Conservation (phyloP, 495 filamentous ascomycete species). For the Daldinia childiae region DNA sequence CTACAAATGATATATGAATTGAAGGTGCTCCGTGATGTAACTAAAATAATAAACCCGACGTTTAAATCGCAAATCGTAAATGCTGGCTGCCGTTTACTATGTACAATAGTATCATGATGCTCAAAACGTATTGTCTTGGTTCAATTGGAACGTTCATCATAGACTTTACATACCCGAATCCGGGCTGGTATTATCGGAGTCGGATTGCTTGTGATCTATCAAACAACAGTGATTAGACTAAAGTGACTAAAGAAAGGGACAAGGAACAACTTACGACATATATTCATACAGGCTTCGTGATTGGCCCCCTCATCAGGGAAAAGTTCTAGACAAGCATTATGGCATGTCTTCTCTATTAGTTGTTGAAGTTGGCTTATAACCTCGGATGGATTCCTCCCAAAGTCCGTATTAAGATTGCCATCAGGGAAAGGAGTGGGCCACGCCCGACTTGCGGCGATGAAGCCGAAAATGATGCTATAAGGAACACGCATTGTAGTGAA, state of each 20-base stretch:
- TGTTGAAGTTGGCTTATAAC: slow-evolving; percentile 18
- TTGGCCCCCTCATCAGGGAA: slow-evolving; percentile 20
- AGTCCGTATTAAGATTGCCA: neutral
- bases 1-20: neutral
- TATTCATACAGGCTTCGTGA: slow-evolving; percentile 31
- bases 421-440: slow-evolving; percentile 2
- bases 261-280: slow-evolving; percentile 29
- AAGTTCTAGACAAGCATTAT: slow-evolving; percentile 27
- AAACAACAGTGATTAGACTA: neutral
- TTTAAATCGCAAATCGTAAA: neutral
- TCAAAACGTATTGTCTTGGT: neutral
- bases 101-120: neutral
- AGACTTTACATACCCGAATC: slow-evolving; percentile 11
- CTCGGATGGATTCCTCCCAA: neutral
- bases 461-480: slow-evolving; percentile 14
- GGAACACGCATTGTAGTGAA: slow-evolving; percentile 19
- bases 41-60: neutral
- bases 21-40: neutral
- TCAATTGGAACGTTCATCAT: neutral
- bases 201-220: slow-evolving; percentile 22
- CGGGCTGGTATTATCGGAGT: neutral
- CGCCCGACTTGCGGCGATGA: slow-evolving; percentile 17
- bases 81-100: neutral
- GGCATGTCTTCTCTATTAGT: slow-evolving; percentile 22
- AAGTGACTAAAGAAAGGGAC: neutral